Evolutionary conservation across 768 basidiomycete genomes (phyloP), one percentile per base, ranked within the genome.

Genomic region (Lyophyllum atratum): DNA sequence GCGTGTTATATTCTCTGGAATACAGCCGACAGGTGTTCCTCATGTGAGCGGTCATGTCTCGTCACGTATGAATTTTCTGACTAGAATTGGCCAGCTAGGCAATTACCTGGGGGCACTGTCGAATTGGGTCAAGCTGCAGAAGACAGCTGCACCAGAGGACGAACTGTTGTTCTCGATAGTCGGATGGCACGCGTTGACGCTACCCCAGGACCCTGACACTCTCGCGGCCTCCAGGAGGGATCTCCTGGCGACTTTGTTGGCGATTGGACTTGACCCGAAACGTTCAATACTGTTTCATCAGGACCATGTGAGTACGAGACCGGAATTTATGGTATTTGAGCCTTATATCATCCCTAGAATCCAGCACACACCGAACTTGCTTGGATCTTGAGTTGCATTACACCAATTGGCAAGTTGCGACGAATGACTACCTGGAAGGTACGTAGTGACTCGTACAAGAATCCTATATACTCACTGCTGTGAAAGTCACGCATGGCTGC

Each of bases 381-480:
- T 2, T 98, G 95, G 96, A 85, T 95, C 47, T 70, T 98, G 55
- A 91, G 84, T 60, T 96, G 93, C 64, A 73, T 94, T 29, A 89
- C 92, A 0, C 87, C 93, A 0, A 78, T 95, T 21, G 93, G 93
- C 10, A 86, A 85, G 62, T 74, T 98, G 10, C 84, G 86, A 39
- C 74, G 95, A 42, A 97, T 98, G 96, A 98, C 95, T 4, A 94
- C 93, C 0, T 98, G 95, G 94, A 98, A 98, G 84, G 93, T 91
- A 57, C 26, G 76, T 58, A 15, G 15, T 33, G 12, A 29, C 19
- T 31, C 17, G 14, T 6, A 10, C 33, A 19, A 59, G 19, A 25
- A 3, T 10, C 17, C 44, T 28, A 25, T 54, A n/a, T 57, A 51
- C 59, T 33, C 7, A 50, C 34, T 17, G n/a, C 37, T 34, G 31